Conservation (phyloP, 257 asterid species). For the Gentiana macrophylla region DNA sequence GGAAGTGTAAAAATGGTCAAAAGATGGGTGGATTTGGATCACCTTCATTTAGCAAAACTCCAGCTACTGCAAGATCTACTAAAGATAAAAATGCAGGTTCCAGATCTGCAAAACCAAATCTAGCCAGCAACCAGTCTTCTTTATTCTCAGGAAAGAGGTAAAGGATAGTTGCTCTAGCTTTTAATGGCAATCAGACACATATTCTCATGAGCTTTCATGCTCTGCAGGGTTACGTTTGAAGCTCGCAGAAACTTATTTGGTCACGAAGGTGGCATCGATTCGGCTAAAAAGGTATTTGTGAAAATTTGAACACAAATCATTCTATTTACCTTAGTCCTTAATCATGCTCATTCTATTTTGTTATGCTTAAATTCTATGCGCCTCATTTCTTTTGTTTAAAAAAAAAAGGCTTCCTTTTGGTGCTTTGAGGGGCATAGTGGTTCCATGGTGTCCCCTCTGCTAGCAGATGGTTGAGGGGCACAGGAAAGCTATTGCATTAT, state of each 20-base stretch:
- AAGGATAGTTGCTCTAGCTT: constrained; percentile 2
- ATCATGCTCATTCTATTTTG: no score
- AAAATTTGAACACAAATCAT: not conserved
- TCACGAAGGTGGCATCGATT: constrained; percentile 18
- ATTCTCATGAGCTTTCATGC: constrained; percentile 13
- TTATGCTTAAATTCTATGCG: no score
- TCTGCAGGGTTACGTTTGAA: constrained; percentile 34
- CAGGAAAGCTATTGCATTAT: no score
- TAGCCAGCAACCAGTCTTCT: constrained; percentile 20
- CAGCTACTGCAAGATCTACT: constrained; percentile 32
- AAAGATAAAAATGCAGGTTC: constrained; percentile 23
- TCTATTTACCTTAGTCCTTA: no score
- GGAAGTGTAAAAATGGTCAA: constrained; percentile 57
- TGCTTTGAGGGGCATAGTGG: no score
- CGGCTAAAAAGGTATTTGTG: constrained; percentile 23
- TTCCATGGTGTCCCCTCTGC: no score
- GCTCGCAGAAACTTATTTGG: constrained; percentile 37
- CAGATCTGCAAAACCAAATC: constrained; percentile 28
- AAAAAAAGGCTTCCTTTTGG: no score
- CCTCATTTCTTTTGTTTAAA: no score
- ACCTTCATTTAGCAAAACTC: constrained; percentile 43
- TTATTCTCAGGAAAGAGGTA: constrained; percentile 38
- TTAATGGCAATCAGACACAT: not conserved
- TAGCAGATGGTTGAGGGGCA: no score
- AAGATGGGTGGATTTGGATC: constrained; percentile 31